Percentiles rank a stretch among this genome's conserved stretches.
Evolutionary conservation across 2,329 filamentous ascomycete genomes (phyloP).

Genomic region (Didymella arachidicola): DNA sequence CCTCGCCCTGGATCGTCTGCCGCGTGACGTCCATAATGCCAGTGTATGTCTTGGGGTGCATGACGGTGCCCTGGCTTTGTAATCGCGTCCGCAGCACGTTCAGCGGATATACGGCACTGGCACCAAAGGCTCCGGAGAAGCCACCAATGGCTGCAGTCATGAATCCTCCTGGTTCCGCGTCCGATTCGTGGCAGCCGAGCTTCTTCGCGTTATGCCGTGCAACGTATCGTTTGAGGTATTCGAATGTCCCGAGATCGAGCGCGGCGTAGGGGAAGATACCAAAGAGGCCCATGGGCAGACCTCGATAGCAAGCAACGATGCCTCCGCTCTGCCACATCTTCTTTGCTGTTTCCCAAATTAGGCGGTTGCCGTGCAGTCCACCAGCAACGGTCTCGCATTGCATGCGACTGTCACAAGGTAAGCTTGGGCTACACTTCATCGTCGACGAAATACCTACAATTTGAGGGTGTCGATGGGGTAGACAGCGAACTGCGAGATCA

Average conservation of each 20-base stretch:
- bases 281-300: slow-evolving; percentile 88
- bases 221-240: slow-evolving; percentile 83
- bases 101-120: slow-evolving; percentile 91
- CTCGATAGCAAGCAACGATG: slow-evolving; percentile 81
- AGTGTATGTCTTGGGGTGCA: slow-evolving; percentile 88
- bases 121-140: slow-evolving; percentile 88
- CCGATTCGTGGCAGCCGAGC: slow-evolving; percentile 80
- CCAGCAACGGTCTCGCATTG: slow-evolving; percentile 93
- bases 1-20: slow-evolving; percentile 84
- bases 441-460: slow-evolving; percentile 59
- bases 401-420: slow-evolving; percentile 66
- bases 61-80: slow-evolving; percentile 92
- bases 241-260: slow-evolving; percentile 95
- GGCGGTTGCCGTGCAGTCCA: slow-evolving; percentile 80
- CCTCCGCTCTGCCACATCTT: slow-evolving; percentile 87
- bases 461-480: slow-evolving; percentile 91
- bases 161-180: slow-evolving; percentile 77
- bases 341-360: slow-evolving; percentile 81
- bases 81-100: slow-evolving; percentile 91
- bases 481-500: slow-evolving; percentile 95
- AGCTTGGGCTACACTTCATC: neutral
- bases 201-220: slow-evolving; percentile 73
- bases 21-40: slow-evolving; percentile 88
- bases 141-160: slow-evolving; percentile 89
- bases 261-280: slow-evolving; percentile 99